phyloP scores from a whole-genome alignment of 225 moss, liverwort and hornwort species.

The Lunularia cruciata region DNA sequence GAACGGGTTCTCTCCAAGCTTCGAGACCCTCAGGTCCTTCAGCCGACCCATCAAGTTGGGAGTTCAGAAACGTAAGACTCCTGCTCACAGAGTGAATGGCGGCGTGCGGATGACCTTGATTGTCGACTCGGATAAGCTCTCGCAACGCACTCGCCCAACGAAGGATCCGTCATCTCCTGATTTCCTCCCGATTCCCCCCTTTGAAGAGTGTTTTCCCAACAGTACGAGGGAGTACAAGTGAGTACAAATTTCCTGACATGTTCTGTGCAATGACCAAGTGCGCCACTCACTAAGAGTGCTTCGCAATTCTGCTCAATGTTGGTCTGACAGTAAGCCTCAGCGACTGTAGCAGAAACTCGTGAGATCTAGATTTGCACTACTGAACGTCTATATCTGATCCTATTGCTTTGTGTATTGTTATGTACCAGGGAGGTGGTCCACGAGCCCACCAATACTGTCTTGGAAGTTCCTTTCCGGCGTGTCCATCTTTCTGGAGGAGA shows the following conservation, averaged over 20 bases:
- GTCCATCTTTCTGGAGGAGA: constrained; percentile 83
- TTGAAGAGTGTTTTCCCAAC: constrained; percentile 84
- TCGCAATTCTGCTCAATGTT: background rate
- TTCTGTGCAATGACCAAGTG: too few relatives aligned
- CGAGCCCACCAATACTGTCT: constrained; percentile 51
- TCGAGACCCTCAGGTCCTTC: constrained; percentile 2
- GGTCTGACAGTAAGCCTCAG: background rate
- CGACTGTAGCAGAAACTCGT: background rate
- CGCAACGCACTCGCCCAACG: constrained; percentile 61
- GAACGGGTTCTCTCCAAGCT: background rate
- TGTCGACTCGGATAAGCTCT: constrained; percentile 24
- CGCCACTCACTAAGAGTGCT: background rate
- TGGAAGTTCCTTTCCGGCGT: constrained; percentile 81
- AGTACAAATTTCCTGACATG: constrained; percentile 10
- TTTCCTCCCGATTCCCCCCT: constrained; percentile 77
- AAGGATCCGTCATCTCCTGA: constrained; percentile 73
- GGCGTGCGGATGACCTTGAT: constrained; percentile 27
- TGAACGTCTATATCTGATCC: too few relatives aligned
- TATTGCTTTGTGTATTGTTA: background rate
- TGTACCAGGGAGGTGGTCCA: constrained; percentile 69
- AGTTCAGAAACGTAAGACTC: constrained; percentile 3
- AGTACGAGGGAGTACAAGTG: constrained; percentile 79
- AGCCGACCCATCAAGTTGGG: constrained; percentile 1
- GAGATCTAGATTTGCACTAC: too few relatives aligned
- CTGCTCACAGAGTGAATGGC: background rate